These are phyloP conservation scores for Corylus heterophylla DNA, from an alignment of 306 rosid species.

Conservation along the genomic window DNA sequence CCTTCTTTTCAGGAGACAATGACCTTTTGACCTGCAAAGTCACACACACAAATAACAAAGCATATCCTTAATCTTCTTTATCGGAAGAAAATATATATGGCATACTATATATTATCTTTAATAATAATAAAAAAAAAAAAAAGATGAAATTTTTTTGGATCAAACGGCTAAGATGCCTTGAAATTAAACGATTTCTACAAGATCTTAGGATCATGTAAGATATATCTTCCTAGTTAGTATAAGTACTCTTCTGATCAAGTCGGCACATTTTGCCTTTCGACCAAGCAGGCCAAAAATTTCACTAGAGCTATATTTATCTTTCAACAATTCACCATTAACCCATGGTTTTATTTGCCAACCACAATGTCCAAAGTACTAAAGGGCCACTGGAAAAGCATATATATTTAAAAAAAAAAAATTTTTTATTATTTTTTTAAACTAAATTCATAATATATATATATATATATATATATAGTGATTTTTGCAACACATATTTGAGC, in stretches of 20 bases:
- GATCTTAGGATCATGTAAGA: background rate
- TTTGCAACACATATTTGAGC: no score
- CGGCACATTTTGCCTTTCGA: background rate
- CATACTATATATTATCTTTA: background rate
- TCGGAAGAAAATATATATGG: background rate
- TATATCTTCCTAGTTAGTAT: background rate
- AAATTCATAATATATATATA: no score
- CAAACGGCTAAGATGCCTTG: background rate
- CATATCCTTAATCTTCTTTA: background rate
- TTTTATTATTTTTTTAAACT: background rate
- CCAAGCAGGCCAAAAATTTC: background rate
- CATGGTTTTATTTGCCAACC: background rate
- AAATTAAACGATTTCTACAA: background rate
- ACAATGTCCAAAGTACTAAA: background rate
- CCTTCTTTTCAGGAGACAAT: constrained; percentile 32
- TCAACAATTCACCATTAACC: background rate
- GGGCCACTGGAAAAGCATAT: no score
- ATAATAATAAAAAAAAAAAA: no score
- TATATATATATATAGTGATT: no score
- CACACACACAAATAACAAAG: background rate
- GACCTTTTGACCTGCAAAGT: constrained; percentile 32
- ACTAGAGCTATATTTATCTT: background rate
- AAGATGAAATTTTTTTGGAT: no score
- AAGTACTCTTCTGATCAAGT: background rate
- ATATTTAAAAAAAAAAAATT: no score